Percentiles rank a stretch among this genome's conserved stretches.
Conservation (phyloP, 2,329 filamentous ascomycete species). For the Nemania sp. region DNA sequence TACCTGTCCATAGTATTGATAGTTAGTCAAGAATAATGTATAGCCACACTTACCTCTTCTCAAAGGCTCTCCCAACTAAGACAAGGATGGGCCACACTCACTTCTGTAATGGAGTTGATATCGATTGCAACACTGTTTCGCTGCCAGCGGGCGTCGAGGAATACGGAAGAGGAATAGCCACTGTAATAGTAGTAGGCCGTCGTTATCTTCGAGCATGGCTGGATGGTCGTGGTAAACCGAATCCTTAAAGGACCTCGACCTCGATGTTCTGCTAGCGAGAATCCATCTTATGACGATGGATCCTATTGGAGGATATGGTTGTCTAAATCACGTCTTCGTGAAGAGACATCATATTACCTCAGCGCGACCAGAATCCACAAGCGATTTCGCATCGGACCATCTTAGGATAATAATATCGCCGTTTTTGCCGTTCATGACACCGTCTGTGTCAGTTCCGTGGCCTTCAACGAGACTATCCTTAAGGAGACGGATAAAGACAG, state of each 20-base stretch:
- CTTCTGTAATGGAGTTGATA: conserved; percentile 6
- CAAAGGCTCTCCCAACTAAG: conserved; percentile 2
- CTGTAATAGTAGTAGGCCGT: background rate
- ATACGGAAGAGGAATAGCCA: background rate
- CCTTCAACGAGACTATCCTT: conserved; percentile 69
- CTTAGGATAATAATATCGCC: conserved; percentile 76
- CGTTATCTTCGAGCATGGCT: background rate
- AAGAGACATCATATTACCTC: conserved; percentile 65
- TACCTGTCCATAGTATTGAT: background rate
- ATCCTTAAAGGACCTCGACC: background rate
- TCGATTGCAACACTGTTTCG: background rate
- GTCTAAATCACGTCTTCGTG: background rate
- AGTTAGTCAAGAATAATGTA: background rate
- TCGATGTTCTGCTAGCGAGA: background rate
- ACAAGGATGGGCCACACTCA: background rate
- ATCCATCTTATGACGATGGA: background rate
- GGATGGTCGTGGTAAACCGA: background rate
- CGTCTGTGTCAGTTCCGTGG: conserved; percentile 73
- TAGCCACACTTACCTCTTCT: background rate
- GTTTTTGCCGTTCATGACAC: conserved; percentile 67
- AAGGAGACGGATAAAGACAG: conserved; percentile 85
- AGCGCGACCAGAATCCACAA: conserved; percentile 67
- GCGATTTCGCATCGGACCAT: conserved; percentile 77
- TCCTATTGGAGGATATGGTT: background rate
- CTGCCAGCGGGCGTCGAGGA: background rate